These are phyloP conservation scores for Gracilaria gracilis DNA, from an alignment of 23 red algal species.

Conservation along the genomic window DNA sequence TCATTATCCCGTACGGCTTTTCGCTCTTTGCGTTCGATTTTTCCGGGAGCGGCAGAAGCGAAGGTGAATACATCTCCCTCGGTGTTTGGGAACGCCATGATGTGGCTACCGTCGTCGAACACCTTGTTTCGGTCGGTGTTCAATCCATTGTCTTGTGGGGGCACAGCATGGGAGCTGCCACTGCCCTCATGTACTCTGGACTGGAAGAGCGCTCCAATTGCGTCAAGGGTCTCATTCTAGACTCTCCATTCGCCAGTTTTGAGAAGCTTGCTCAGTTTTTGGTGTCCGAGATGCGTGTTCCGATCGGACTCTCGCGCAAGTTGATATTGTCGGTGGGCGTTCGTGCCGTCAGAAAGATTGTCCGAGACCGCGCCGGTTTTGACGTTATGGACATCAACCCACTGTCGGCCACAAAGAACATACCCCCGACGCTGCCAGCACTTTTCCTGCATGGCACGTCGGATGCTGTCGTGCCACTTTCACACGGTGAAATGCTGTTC, in stretches of 20 bases:
- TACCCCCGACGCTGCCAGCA: slow-evolving; percentile 40
- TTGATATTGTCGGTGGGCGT: slow-evolving; percentile 76
- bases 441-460: slow-evolving; percentile 78
- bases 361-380: slow-evolving; percentile 74
- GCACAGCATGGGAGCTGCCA: slow-evolving; percentile 89
- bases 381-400: slow-evolving; percentile 82
- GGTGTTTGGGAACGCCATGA: slow-evolving; percentile 80
- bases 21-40: slow-evolving; percentile 80
- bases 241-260: slow-evolving; percentile 82
- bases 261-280: slow-evolving; percentile 82
- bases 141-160: slow-evolving; percentile 74
- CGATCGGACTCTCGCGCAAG: slow-evolving; percentile 63
- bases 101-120: slow-evolving; percentile 70
- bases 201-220: slow-evolving; percentile 21
- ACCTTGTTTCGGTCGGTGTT: slow-evolving; percentile 57
- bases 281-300: slow-evolving; percentile 73
- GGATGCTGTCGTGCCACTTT: slow-evolving; percentile 76
- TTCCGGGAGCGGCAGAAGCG: slow-evolving; percentile 73
- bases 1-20: slow-evolving; percentile 79
- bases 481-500: slow-evolving; percentile 51
- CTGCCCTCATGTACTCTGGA: slow-evolving; percentile 85
- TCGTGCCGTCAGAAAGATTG: slow-evolving; percentile 76
- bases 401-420: slow-evolving; percentile 50
- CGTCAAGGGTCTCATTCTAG: slow-evolving; percentile 68
- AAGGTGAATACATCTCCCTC: slow-evolving; percentile 85